Evolutionary conservation across 2,329 filamentous ascomycete genomes (phyloP), one percentile per base, ranked within the genome.

Genomic region (Ceratocystis cubensis): DNA sequence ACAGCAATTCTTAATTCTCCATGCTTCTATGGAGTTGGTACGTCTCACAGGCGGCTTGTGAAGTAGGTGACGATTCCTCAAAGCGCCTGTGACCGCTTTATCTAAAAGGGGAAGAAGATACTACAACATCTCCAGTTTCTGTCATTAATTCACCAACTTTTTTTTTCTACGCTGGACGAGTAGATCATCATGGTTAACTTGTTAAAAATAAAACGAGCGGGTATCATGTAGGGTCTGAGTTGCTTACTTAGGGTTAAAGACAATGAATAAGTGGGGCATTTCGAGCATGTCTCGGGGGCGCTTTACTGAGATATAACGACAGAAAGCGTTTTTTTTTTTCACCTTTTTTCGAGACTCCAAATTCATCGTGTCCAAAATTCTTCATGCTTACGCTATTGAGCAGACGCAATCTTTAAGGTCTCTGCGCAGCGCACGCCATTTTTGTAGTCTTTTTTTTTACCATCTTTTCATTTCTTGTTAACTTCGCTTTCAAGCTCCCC

Each of bases 401-500:
- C 37, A 46, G 37, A 44, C 61, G 20, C 37, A 25, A 10, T 45
- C n/a, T 62, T 25, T 45, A 20, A 28, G 17, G 25, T 63, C 17
- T 59, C 25, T 48, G 56, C 33, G 56, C 56, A 59, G 17, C 30
- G 56, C 56, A 59, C 28, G n/a, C 22, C 22, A 25, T 28, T 53
- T 53, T 63, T 63, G 17, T 45, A 44, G n/a, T 45, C 37, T 63
- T 22, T 33, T 57, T 61, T 67, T 44, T 48, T 25, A 13, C 15
- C 20, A 22, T 61, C 45, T 53, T 44, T 44, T 8, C 10, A 30
- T 13, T 45, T 20, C 20, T 37, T 44, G n/a, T 33, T 57, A 8
- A 46, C 61, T 7, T 57, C 44, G 8, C n/a, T 30, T 10, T n/a
- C 41, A n/a, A 45, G 33, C 30, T 56, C 28, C 59, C 20, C 28